Evolutionary conservation across 345 rosid genomes (phyloP).

Genomic region (Physaria fendleri): DNA sequence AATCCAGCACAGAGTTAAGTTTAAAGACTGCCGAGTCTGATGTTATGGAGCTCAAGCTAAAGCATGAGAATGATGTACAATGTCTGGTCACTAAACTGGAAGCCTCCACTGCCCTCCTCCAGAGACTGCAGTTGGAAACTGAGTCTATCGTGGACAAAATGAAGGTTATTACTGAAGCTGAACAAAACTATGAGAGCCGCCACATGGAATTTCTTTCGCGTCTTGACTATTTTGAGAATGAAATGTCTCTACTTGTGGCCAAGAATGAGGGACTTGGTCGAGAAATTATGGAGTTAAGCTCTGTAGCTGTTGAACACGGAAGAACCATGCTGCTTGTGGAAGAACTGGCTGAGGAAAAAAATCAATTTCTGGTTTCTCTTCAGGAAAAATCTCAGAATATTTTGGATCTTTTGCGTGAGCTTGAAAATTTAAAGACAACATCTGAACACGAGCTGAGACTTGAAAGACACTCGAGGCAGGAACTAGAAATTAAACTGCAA

Average conservation of each 20-base stretch:
- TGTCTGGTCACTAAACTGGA: slow-evolving; percentile 42
- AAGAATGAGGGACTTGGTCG: slow-evolving; percentile 46
- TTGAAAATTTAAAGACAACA: slow-evolving; percentile 37
- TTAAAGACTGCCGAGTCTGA: slow-evolving; percentile 47
- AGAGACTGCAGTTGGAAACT: slow-evolving; percentile 58
- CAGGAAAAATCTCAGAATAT: slow-evolving; percentile 49
- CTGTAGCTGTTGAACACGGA: slow-evolving; percentile 47
- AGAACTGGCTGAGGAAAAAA: slow-evolving; percentile 51
- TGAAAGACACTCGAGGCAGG: too few relatives aligned
- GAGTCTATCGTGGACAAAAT: slow-evolving; percentile 52
- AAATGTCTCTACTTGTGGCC: slow-evolving; percentile 48
- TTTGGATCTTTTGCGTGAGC: slow-evolving; percentile 40
- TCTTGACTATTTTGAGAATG: slow-evolving; percentile 47
- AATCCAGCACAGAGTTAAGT: slow-evolving; percentile 38
- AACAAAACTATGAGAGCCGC: slow-evolving; percentile 41
- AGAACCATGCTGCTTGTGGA: slow-evolving; percentile 47
- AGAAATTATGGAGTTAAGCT: slow-evolving; percentile 49
- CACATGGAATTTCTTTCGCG: slow-evolving; percentile 48
- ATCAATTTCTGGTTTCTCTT: slow-evolving; percentile 41
- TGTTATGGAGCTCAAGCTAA: slow-evolving; percentile 44
- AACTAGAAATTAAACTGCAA: too few relatives aligned
- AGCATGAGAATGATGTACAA: slow-evolving; percentile 40
- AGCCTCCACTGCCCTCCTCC: slow-evolving; percentile 38
- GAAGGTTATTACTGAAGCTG: slow-evolving; percentile 46
- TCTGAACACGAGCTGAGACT: slow-evolving; percentile 42